phyloP scores from a whole-genome alignment of 371 early-diverging fungal species.

The Fennellomyces sp. region DNA sequence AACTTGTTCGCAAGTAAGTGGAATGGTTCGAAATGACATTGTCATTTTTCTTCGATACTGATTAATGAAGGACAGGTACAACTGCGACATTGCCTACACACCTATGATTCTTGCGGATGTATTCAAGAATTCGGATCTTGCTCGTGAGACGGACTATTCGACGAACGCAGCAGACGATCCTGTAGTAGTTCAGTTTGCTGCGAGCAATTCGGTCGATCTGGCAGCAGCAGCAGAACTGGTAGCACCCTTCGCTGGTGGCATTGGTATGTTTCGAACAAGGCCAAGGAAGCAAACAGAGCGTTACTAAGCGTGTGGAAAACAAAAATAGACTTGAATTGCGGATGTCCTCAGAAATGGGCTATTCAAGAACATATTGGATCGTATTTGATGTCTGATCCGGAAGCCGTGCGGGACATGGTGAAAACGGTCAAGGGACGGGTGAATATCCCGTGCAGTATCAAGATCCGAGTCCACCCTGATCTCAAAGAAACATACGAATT shows the following conservation, averaged over 20 bases:
- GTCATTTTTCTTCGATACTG: neutral
- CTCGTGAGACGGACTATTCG: slow-evolving; percentile 82
- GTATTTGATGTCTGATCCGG: slow-evolving; percentile 79
- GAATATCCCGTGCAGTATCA: slow-evolving; percentile 76
- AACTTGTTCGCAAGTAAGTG: slow-evolving; percentile 78
- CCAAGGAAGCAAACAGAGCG: neutral
- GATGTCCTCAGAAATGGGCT: slow-evolving; percentile 91
- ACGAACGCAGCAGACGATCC: slow-evolving; percentile 82
- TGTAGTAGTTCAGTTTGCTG: slow-evolving; percentile 94
- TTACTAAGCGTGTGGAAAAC: neutral
- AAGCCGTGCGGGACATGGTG: slow-evolving; percentile 83
- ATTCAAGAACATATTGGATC: slow-evolving; percentile 81
- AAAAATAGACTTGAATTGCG: slow-evolving; percentile 78
- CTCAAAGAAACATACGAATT: slow-evolving; percentile 79
- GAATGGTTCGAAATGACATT: neutral
- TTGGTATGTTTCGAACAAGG: slow-evolving; percentile 39
- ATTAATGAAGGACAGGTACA: slow-evolving; percentile 56
- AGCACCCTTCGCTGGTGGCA: slow-evolving; percentile 77
- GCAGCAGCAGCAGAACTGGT: slow-evolving; percentile 87
- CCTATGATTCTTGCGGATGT: slow-evolving; percentile 98
- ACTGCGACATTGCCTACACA: slow-evolving; percentile 92
- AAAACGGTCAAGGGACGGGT: slow-evolving; percentile 66
- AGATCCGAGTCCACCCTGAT: slow-evolving; percentile 79
- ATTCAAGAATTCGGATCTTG: slow-evolving; percentile 81
- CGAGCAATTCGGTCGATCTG: slow-evolving; percentile 77